phyloP scores from a whole-genome alignment of 306 rosid genomes.

The Hylodesmum podocarpum region DNA sequence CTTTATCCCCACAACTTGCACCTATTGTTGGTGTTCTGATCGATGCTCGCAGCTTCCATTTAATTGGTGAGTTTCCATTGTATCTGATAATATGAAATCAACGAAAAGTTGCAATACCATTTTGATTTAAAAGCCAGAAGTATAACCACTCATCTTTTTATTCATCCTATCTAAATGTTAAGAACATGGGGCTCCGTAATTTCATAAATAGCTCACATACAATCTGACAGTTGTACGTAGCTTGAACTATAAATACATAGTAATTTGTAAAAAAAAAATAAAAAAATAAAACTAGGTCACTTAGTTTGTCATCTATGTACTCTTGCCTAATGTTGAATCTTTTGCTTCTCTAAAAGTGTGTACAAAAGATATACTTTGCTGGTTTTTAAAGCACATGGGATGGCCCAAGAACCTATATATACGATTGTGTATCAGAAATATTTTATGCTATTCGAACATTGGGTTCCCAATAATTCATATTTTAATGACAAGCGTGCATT shows the following conservation, averaged over 20 bases:
- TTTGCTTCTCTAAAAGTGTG: slow-evolving; percentile 53
- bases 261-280: not conserved
- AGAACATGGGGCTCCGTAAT: not conserved
- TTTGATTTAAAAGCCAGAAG: not conserved
- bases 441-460: slow-evolving; percentile 96
- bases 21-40: slow-evolving; percentile 78
- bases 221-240: slow-evolving; percentile 11
- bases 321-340: slow-evolving; percentile 38
- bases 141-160: not conserved
- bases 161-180: slow-evolving; percentile 1
- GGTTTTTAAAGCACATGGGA: slow-evolving; percentile 80
- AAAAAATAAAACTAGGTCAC: not conserved
- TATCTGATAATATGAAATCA: slow-evolving; percentile 13
- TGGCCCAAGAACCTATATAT: slow-evolving; percentile 85
- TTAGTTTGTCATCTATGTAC: slow-evolving; percentile 20
- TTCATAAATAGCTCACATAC: slow-evolving; percentile 14
- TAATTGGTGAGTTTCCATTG: slow-evolving; percentile 61
- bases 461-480: slow-evolving; percentile 39
- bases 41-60: slow-evolving; percentile 71
- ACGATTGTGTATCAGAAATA: slow-evolving; percentile 90
- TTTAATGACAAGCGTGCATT: not conserved
- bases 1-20: slow-evolving; percentile 89
- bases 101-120: not conserved
- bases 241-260: slow-evolving; percentile 13
- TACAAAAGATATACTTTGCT: slow-evolving; percentile 95